Evolutionary conservation across 176 grass and related monocot species (phyloP), one percentile per base, ranked within the genome.

Genomic region (Chrysopogon serrulatus): DNA sequence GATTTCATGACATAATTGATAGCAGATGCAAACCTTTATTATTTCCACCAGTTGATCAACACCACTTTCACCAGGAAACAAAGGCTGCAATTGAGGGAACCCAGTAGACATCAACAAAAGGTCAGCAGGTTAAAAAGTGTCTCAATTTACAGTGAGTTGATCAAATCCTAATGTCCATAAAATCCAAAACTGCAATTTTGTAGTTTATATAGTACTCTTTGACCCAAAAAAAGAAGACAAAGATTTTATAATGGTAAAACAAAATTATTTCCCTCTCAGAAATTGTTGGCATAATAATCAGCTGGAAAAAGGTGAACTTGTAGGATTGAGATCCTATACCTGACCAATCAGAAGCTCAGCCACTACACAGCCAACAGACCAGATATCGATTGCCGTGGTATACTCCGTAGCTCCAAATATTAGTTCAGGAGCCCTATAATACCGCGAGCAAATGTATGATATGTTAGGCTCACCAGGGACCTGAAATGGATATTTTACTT

Each of bases 321-420:
- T 47, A 71, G 36, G 42, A 77, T 21, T 39, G 26, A 81, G 44
- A 82, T 41, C 60, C 7, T 62, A 70, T 89, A 97, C 95, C 88
- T 92, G 95, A 71, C 92, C 90, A 85, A 97, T 74, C 49, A 97
- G 81, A 89, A 94, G 92, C 64, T 97, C 95, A 78, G 95, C 95
- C 79, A 97, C 43, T 70, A 97, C 95, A 87, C 95, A 97, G 81
- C 95, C 95, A 91, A 97, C 95, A 92, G 95, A 97, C 95, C 95
- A 97, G 78, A 97, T 97, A 87, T 97, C 95, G 88, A 97, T 97
- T 30, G 92, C 86, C 51, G 92, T 89, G 44, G 86, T 94, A 84
- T 97, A 97, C 62, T 97, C 95, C 33, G 90, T 97, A 71, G 95
- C 95, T 82, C 95, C 95, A 87, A 97, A 97, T 89, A 97, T 97